These are phyloP conservation scores for Aspergillus transmontanensis DNA, from an alignment of 2,329 filamentous ascomycete species.

Conservation along the genomic window DNA sequence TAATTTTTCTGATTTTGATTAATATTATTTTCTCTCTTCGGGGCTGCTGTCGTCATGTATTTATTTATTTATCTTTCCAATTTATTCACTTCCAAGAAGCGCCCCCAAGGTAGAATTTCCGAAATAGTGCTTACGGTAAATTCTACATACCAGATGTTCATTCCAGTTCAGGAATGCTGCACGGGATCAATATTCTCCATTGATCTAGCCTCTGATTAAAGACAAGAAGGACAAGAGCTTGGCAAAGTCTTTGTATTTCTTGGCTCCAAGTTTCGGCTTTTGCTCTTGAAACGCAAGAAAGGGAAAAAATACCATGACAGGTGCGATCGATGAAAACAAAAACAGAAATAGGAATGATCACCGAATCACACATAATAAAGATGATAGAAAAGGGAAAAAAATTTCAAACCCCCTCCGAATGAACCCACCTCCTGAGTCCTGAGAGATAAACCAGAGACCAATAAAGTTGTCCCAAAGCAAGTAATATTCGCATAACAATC, in stretches of 20 bases:
- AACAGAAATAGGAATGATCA: neutral
- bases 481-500: neutral
- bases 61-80: constrained; percentile 1
- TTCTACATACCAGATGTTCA: constrained; percentile 14
- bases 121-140: constrained; percentile 4
- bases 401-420: neutral
- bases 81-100: neutral
- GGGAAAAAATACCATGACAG: neutral
- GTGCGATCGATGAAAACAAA: neutral
- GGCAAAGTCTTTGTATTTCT: constrained; percentile 16
- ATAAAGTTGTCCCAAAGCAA: neutral
- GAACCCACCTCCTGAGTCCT: neutral
- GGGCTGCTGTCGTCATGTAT: neutral
- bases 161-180: constrained; percentile 26
- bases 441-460: neutral
- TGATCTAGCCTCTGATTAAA: constrained; percentile 15
- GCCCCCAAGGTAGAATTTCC: neutral
- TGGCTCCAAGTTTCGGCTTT: constrained; percentile 6
- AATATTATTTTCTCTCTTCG: neutral
- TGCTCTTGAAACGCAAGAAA: constrained; percentile 4
- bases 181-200: constrained; percentile 17
- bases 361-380: neutral
- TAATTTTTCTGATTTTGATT: neutral
- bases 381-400: neutral
- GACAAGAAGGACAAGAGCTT: constrained; percentile 28